Base-by-base conservation (phyloP, 495 filamentous ascomycete species). In the Aspergillus incahuasiensis region DNA sequence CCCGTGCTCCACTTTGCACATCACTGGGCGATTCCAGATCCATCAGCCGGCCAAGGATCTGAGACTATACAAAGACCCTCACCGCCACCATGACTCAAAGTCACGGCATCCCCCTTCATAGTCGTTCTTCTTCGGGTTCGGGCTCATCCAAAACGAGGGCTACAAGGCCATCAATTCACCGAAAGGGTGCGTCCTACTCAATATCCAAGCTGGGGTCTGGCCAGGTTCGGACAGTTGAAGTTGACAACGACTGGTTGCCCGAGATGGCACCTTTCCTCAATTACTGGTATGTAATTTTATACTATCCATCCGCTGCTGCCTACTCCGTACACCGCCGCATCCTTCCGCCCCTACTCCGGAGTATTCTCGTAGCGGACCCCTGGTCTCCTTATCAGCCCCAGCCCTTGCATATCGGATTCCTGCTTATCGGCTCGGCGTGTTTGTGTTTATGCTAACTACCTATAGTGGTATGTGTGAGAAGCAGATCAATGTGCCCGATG, bases 401-500 rank as follows among this genome's bases (percentile, higher is more conserved):
- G 47, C 38, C 40, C 49, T 49, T 57, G 54, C 64, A 67, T 71
- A 62, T 68, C 60, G 61, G 25, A 56, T 56, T 43, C 45, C 28
- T 46, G 47, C 47, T 54, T 46, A 47, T 60, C 57, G 61, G 66
- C n/a, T n/a, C n/a, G n/a, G n/a, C n/a, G n/a, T 51, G 32, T 35
- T 35, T 63, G 62, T 70, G 12, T 44, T 52, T 35, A 40, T 57
- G 58, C 66, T 72, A 60, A 74, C 62, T 19, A 59, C 22, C 50
- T 63, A 35, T 66, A 85, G 83, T 62, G 74, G 80, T 44, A 80
- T 80, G 65, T 90, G 86, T 68, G 80, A 85, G 57, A 82, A 80
- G 64, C 86, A 89, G 66, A 86, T 87, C 52, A 75, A 81, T 16
- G 75, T 82, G 34, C 87, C 86, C 35, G 79, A 82, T 65, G 79